Evolutionary conservation across 2,329 filamentous ascomycete genomes (phyloP).

Genomic region (Tolypocladium tundrense): DNA sequence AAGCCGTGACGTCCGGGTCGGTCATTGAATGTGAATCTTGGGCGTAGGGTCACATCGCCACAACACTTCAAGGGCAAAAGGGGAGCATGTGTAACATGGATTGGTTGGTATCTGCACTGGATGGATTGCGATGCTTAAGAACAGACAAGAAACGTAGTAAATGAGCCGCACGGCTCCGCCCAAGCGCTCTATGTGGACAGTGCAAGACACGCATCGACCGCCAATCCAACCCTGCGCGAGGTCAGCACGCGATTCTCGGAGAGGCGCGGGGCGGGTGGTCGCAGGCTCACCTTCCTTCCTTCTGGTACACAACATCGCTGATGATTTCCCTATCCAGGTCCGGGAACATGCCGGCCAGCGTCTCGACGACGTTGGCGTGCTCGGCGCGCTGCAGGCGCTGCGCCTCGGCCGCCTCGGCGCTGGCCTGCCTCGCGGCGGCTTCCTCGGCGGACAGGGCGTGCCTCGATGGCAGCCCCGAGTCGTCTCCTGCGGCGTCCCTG

Average conservation of each 20-base stretch:
- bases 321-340: conserved; percentile 90
- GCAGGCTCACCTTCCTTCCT: conserved; percentile 72
- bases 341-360: conserved; percentile 91
- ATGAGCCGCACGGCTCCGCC: neutral
- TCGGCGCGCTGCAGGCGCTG: conserved; percentile 73
- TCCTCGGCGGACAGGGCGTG: conserved; percentile 64
- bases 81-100: neutral
- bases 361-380: conserved; percentile 87
- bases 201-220: conserved; percentile 78
- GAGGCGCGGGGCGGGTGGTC: neutral
- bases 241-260: conserved; percentile 1
- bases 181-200: conserved; percentile 35
- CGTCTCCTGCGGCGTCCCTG: neutral
- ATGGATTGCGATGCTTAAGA: neutral
- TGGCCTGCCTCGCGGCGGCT: conserved; percentile 81
- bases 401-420: conserved; percentile 80
- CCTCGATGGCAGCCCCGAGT: conserved; percentile 22
- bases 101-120: neutral
- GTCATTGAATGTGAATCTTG: neutral
- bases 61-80: neutral
- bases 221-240: conserved; percentile 59
- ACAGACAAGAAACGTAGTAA: neutral
- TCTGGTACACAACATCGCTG: conserved; percentile 90
- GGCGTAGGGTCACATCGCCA: neutral
- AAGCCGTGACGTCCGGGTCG: neutral